Evolutionary conservation across 1,284 basidiomycete genomes (phyloP), one percentile per base, ranked within the genome.

Genomic region (Mycena citricolor): DNA sequence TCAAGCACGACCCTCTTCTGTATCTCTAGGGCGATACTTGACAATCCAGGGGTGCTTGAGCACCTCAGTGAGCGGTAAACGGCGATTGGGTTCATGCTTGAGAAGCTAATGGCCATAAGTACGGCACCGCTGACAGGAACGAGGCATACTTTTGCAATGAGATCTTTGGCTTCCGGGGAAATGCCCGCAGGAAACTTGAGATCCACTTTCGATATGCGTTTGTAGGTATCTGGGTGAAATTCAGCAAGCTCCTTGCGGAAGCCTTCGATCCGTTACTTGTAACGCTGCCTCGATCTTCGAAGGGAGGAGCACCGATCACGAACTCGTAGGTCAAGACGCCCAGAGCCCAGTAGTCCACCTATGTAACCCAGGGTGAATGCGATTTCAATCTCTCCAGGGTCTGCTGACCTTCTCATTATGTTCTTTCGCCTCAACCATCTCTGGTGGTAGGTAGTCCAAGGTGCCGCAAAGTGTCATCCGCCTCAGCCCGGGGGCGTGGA

Each of bases 311-410:
- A 2, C 97, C 97, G 47, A 86, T 81, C 42, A 98, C 68, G 63
- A 99, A 99, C 66, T 99, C 97, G 64, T 93, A 99, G 1, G 86
- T 90, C 46, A 99, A 74, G 4, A 99, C 95, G 31, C 97, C 97
- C 8, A 99, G 71, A 0, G 97, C 95, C 97, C 97, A 99, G 40
- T 94, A 78, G 59, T 99, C 97, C 24, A 97, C 50, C 49, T 51
- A 34, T 12, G 5, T 6, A 14, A 11, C 30, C 8, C 3, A 10
- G n/a, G 3, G 14, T 16, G 13, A 29, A 19, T 13, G 28, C 23
- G 19, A 37, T 34, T 12, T 22, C 16, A 7, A 6, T 7, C 19
- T 23, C 11, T 6, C 17, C 11, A 23, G 5, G 25, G 19, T 2
- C n/a, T 7, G 20, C 39, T n/a, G 14, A 51, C 94, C 58, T 85